phyloP scores from a whole-genome alignment of 2,329 filamentous ascomycete genomes.

The Microascus cirrosus region DNA sequence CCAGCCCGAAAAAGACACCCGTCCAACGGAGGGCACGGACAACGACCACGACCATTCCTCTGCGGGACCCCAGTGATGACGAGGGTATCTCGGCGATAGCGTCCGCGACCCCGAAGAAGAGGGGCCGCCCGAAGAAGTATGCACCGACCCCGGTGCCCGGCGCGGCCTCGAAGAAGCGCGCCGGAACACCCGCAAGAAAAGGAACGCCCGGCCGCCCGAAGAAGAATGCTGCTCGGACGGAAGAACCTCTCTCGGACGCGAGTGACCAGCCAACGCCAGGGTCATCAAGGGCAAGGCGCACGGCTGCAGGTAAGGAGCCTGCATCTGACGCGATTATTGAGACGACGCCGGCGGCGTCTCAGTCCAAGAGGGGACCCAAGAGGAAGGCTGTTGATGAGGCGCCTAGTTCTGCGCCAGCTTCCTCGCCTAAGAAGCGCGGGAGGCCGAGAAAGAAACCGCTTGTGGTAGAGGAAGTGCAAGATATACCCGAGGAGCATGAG shows the following conservation, averaged over 20 bases:
- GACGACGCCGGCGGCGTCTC: not conserved
- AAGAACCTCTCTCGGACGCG: not conserved
- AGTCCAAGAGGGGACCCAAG: not conserved
- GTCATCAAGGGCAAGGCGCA: not conserved
- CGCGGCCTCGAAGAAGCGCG: constrained; percentile 29
- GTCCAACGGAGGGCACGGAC: constrained; percentile 23
- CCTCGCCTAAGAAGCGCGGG: constrained; percentile 1
- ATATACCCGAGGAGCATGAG: not conserved
- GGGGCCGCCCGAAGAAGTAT: constrained; percentile 34
- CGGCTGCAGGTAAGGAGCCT: not conserved
- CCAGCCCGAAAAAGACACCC: constrained; percentile 23
- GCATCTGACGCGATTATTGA: not conserved
- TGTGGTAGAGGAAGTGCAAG: not conserved
- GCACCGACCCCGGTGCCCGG: constrained; percentile 40
- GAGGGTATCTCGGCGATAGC: constrained; percentile 25
- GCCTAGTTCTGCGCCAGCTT: not conserved
- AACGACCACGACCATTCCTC: constrained; percentile 39
- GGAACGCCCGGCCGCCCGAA: constrained; percentile 1
- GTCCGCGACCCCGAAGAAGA: constrained; percentile 25
- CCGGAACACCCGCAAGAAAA: constrained; percentile 29
- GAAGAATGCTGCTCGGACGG: not conserved
- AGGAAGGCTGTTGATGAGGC: not conserved
- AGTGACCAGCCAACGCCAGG: not conserved
- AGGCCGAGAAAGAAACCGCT: constrained; percentile 3
- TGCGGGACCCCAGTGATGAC: constrained; percentile 19